Evolutionary conservation across 192 early-diverging fungal genomes (phyloP), one percentile per base, ranked within the genome.

Genomic region (Backusella parvicylindrica): DNA sequence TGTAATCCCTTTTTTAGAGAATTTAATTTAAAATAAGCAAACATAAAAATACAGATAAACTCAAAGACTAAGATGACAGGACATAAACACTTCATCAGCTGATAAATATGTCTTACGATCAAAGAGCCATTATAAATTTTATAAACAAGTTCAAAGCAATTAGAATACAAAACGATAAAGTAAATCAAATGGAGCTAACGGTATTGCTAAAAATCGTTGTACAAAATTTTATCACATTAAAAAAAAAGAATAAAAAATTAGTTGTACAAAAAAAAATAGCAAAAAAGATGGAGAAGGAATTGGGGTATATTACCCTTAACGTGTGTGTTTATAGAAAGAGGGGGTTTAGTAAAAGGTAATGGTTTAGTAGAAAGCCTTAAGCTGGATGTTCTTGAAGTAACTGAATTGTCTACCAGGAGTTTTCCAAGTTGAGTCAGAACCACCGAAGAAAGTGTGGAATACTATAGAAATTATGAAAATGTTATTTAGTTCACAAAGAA

Each of bases 401-500:
- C 75, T 40, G 41, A 73, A 73, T 53, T 83, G 81, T n/a, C 36
- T 64, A 8, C 16, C 71, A 28, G 76, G 77, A 2, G 71, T 70
- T 21, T 33, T 68, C 71, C 66, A 83, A 28, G 60, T 36, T 11
- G 6, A 37, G 60, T 66, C 69, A 60, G 70, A 66, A 16, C 81
- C 81, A 71, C 81, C 81, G 60, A 83, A 83, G 64, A 83, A 83
- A 38, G 81, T 77, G 26, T 83, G 74, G 68, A 79, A 83, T 38
- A 79, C 81, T 78, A 67, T 35, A 28, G 40, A 70, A 64, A 64
- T 33, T 35, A 49, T 43, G 16, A 71, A 21, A 38, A 60, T 16
- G 23, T 60, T 13, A 49, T 53, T 36, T 33, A n/a, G 32, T 50
- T n/a, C 9, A 16, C 7, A 53, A 64, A 23, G n/a, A 16, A 53